A percentile compares a stretch with the other conserved stretches of the same genome.
Conservation (phyloP, 192 early-diverging fungal species). For the Haplosporangium gracile region DNA sequence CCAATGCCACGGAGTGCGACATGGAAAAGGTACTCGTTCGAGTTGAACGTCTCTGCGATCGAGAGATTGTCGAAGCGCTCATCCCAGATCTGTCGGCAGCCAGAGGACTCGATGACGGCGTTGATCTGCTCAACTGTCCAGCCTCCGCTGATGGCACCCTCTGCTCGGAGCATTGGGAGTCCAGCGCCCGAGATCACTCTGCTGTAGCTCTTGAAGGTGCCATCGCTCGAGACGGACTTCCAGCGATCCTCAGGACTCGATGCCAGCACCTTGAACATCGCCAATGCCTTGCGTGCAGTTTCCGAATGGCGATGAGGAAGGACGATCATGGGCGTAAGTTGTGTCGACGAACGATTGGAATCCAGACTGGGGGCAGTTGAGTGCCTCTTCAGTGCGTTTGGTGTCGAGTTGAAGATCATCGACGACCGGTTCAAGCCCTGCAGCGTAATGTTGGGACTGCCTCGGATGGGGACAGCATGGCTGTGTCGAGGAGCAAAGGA, state of each 20-base stretch:
- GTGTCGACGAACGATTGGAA: slow-evolving; percentile 42
- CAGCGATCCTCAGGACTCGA: slow-evolving; percentile 60
- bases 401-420: not conserved
- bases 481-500: slow-evolving; percentile 52
- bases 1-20: slow-evolving; percentile 49
- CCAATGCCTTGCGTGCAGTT: slow-evolving; percentile 55
- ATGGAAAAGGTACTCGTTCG: slow-evolving; percentile 63
- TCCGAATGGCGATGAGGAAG: slow-evolving; percentile 56
- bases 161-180: slow-evolving; percentile 65
- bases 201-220: slow-evolving; percentile 63
- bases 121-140: slow-evolving; percentile 69
- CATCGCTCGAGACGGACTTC: slow-evolving; percentile 59
- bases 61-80: slow-evolving; percentile 61
- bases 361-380: slow-evolving; percentile 42
- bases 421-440: slow-evolving; percentile 21
- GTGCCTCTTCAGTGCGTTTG: slow-evolving; percentile 29
- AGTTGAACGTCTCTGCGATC: slow-evolving; percentile 62
- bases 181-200: slow-evolving; percentile 52
- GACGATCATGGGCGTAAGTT: slow-evolving; percentile 8
- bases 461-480: slow-evolving; percentile 35
- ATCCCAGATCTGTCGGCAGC: slow-evolving; percentile 68
- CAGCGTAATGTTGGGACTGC: slow-evolving; percentile 17
- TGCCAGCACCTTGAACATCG: slow-evolving; percentile 60
- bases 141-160: slow-evolving; percentile 59
- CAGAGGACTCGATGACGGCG: slow-evolving; percentile 60